Evolutionary conservation across 306 rosid genomes (phyloP), one percentile per base, ranked within the genome.

Genomic region (Canavalia ensiformis): DNA sequence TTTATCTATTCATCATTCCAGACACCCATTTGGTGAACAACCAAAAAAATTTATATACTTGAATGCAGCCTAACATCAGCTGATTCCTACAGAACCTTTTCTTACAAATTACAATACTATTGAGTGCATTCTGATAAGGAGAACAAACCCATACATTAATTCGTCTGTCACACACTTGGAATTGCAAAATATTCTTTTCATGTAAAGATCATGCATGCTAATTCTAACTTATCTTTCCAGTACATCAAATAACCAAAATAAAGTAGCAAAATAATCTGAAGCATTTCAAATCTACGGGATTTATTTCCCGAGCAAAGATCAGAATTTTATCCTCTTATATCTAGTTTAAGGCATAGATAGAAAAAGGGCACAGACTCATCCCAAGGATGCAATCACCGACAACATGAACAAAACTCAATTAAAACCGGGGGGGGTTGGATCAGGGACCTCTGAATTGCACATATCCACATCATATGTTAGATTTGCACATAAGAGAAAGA

Each of bases 141-240:
- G 63, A 49, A 65, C n/a, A 37, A 50, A 51, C 41, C 49, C 5
- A 46, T 2, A 33, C 3, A 75, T 45, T 5, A 25, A 51, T 37
- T 42, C 0, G 13, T 18, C 8, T 0, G 39, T 11, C 50, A n/a
- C 30, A 13, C 58, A 50, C 73, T 1, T 33, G 10, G 46, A 60
- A 33, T 49, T 25, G n/a, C 58, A 60, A 30, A 74, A 33, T 31
- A 81, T 67, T 67, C 47, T 18, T 62, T 58, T 13, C 12, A 82
- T 8, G 50, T 60, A 65, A 8, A 69, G 66, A 82, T 76, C 81
- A 58, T 45, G 30, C 9, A 4, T 1, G 67, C 34, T 25, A 72
- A 39, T 31, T 6, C 58, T 62, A 64, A 41, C 9, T 13, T 12
- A 11, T 52, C 68, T n/a, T 12, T 28, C 47, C 68, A 13, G 60